These are phyloP conservation scores for Acanthamoeba comandoni DNA, from an alignment of 208 protist species.

Conservation along the genomic window DNA sequence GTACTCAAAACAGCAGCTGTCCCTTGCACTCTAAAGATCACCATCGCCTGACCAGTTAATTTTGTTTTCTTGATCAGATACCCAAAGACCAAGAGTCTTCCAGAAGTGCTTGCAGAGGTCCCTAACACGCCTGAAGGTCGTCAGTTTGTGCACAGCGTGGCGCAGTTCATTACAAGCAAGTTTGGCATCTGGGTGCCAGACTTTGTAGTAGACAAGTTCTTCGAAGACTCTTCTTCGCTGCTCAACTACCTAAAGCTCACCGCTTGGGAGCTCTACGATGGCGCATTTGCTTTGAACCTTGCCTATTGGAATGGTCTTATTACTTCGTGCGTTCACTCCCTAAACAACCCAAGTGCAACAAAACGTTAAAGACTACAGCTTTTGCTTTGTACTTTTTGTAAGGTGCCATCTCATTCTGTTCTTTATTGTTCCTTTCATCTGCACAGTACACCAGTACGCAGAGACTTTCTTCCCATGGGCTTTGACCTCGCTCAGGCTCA, in stretches of 20 bases:
- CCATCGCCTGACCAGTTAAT: no score
- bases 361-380: not conserved
- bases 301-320: slow-evolving; percentile 68
- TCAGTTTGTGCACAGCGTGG: slow-evolving; percentile 57
- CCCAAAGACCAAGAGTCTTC: slow-evolving; percentile 48
- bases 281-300: slow-evolving; percentile 41
- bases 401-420: not conserved
- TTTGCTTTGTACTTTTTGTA: not conserved
- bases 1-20: no score
- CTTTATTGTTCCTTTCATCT: not conserved
- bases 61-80: slow-evolving; percentile 47
- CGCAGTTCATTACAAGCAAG: slow-evolving; percentile 34
- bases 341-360: not conserved
- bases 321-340: slow-evolving; percentile 39
- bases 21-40: no score
- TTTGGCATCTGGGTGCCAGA: slow-evolving; percentile 61
- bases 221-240: slow-evolving; percentile 61
- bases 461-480: slow-evolving; percentile 28
- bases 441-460: not conserved
- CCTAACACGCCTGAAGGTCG: slow-evolving; percentile 61
- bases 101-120: slow-evolving; percentile 55
- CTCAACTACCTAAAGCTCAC: slow-evolving; percentile 69
- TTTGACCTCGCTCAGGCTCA: slow-evolving; percentile 36
- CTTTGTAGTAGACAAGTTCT: slow-evolving; percentile 65
- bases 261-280: slow-evolving; percentile 46